Conservation (phyloP, 23 red algal species). For the Gracilaria caudata region DNA sequence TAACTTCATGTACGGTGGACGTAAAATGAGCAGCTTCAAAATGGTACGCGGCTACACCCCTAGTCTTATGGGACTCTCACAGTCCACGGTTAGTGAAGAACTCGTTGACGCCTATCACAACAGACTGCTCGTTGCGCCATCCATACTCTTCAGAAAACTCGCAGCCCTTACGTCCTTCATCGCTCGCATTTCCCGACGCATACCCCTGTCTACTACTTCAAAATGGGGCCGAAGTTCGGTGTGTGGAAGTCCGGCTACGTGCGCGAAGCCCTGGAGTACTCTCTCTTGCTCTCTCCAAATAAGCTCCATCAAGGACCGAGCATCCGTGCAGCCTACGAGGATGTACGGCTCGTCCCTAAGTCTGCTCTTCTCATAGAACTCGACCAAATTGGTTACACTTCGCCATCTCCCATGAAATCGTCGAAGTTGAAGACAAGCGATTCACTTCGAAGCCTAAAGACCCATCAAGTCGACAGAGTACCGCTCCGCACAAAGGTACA, state of each 20-base stretch:
- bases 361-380: slow-evolving; percentile 19
- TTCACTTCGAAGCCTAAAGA: too few relatives aligned
- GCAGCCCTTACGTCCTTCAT: not conserved
- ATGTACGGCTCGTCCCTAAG: slow-evolving; percentile 33
- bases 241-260: slow-evolving; percentile 31
- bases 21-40: slow-evolving; percentile 32
- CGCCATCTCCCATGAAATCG: not conserved
- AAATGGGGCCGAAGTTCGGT: slow-evolving; percentile 27
- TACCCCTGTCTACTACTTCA: slow-evolving; percentile 31
- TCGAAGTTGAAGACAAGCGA: not conserved
- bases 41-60: slow-evolving; percentile 34
- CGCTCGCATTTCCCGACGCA: not conserved
- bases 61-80: slow-evolving; percentile 18
- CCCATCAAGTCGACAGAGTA: too few relatives aligned
- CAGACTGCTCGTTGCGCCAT: not conserved
- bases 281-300: slow-evolving; percentile 8
- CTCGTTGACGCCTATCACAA: slow-evolving; percentile 4
- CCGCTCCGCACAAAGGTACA: too few relatives aligned
- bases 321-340: slow-evolving; percentile 41
- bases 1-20: slow-evolving; percentile 32
- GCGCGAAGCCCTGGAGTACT: not conserved
- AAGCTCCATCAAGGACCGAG: not conserved
- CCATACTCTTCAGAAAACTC: not conserved
- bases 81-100: not conserved
- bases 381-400: not conserved